phyloP scores from a whole-genome alignment of 1,284 basidiomycete genomes.

The Athelia sp. region DNA sequence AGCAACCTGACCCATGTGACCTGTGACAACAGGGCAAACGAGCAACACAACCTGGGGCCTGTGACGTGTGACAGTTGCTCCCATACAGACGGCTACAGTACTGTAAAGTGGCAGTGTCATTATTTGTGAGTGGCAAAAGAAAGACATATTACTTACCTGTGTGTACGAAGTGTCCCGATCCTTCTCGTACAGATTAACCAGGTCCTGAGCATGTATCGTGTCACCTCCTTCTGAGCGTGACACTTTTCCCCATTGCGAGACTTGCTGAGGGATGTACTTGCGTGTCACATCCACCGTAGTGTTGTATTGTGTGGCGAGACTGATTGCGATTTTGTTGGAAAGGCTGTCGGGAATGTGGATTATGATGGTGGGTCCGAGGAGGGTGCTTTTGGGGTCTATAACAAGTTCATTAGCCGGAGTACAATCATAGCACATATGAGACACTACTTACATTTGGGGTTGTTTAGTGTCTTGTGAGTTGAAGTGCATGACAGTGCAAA shows the following conservation, averaged over 20 bases:
- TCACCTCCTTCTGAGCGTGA: neutral
- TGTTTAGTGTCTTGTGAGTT: neutral
- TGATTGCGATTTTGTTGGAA: neutral
- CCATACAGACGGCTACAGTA: neutral
- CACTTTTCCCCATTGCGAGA: slow-evolving; percentile 1
- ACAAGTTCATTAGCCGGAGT: neutral
- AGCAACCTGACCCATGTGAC: too few relatives aligned
- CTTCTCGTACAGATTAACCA: neutral
- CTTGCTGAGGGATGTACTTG: neutral
- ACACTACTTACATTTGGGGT: neutral
- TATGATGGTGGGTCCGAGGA: neutral
- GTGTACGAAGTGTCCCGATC: neutral
- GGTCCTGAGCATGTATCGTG: neutral
- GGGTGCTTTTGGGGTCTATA: neutral
- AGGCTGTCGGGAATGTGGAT: neutral
- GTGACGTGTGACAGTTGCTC: too few relatives aligned
- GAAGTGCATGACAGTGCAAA: neutral
- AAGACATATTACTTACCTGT: neutral
- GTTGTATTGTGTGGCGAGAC: neutral
- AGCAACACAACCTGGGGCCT: too few relatives aligned
- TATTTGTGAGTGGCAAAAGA: neutral
- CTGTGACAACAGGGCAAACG: too few relatives aligned
- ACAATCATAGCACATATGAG: neutral
- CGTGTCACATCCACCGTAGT: neutral
- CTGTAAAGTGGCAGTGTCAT: too few relatives aligned